Base-by-base conservation (phyloP, 1,139 yeast species). In the Candida gigantensis region DNA sequence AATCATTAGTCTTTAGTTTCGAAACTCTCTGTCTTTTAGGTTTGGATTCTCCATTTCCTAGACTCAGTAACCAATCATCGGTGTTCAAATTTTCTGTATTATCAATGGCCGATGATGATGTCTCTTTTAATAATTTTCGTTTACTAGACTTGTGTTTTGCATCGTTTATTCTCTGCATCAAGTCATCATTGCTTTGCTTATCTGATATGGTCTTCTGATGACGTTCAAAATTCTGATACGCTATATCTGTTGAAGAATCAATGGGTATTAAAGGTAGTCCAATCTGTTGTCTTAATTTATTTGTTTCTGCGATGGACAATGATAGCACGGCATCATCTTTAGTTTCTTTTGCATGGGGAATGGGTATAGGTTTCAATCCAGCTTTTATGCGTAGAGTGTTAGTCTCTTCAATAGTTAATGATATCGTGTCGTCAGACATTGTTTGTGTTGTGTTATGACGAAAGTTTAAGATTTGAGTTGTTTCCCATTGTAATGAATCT, bases 61-160 rank as follows among this genome's bases (percentile, higher is more conserved):
- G 34, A 9, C 38, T 50, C 15, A 41, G 35, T 8, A 74, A 46
- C 79, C 79, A 74, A 28, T 64, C 68, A 41, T 65, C 72, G 1
- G 68, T 63, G 19, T 51, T 52, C 5, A 53, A 56, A 2, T 56
- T 62, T 1, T 50, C 61, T 19, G 49, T 46, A 11, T 47, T 54
- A 14, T 59, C 68, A 3, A 52, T 45, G n/a, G n/a, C n/a, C n/a
- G n/a, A n/a, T 28, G 59, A 29, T 2, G 56, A 49, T 38, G 49
- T 52, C 9, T 18, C 14, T 5, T 14, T 19, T 17, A 31, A 5
- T 11, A 31, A 25, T 19, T 31, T 31, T 8, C 34, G 17, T 19
- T 28, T 32, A 33, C 13, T 14, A 5, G 37, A 24, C 18, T 32
- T 34, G 11, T 28, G 30, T 17, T 30, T 32, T 9, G 58, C 53